phyloP scores from a whole-genome alignment of 78 protist genomes.

The Pigoraptor vietnamica region DNA sequence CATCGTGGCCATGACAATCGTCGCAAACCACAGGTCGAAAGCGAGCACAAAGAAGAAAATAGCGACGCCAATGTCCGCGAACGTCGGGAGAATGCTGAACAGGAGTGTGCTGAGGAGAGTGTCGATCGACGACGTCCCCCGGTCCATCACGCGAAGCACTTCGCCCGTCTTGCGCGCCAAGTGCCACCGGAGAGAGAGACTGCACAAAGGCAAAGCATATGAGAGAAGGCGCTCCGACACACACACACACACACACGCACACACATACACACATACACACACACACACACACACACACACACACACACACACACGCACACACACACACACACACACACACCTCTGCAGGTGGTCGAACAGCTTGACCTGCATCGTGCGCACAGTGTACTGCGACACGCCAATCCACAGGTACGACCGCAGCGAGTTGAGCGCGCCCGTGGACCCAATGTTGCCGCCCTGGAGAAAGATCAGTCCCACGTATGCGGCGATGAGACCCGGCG shows the following conservation, averaged over 20 bases:
- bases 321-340: background rate
- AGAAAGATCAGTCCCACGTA: background rate
- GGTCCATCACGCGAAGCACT: constrained; percentile 35
- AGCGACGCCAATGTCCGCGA: constrained; percentile 32
- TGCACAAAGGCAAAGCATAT: background rate
- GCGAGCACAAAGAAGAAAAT: constrained; percentile 13
- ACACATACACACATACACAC: background rate
- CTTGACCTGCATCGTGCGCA: background rate
- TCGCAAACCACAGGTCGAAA: constrained; percentile 20
- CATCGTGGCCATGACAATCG: constrained; percentile 15
- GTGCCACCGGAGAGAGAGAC: constrained; percentile 30
- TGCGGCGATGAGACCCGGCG: background rate
- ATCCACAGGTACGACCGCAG: constrained; percentile 20
- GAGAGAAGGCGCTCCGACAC: background rate
- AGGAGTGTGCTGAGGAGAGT: background rate
- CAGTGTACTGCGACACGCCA: constrained; percentile 14
- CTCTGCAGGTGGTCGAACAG: constrained; percentile 23
- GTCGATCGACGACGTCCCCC: constrained; percentile 9
- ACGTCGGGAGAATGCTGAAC: constrained; percentile 46
- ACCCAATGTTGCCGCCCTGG: constrained; percentile 1
- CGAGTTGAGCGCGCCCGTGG: background rate
- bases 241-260: background rate
- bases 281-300: background rate
- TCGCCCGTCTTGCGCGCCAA: constrained; percentile 38
- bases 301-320: background rate